phyloP scores from a whole-genome alignment of 2,329 filamentous ascomycete species.

The Elsinoe arachidis region DNA sequence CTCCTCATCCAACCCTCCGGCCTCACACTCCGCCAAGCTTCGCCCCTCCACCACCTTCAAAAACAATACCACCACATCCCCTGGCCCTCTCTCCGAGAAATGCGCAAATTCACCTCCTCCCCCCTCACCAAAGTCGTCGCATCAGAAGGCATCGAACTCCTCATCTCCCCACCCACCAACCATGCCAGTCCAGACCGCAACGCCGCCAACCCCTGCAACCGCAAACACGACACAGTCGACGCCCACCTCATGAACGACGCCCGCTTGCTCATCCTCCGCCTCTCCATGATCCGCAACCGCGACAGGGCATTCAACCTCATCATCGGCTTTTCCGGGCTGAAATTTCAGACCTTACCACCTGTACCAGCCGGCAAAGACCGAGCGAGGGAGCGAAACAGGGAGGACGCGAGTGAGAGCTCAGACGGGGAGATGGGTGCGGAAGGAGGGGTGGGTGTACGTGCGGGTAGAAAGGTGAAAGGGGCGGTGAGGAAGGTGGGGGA shows the following conservation, averaged over 20 bases:
- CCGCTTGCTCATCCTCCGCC: neutral
- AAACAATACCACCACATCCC: neutral
- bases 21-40: neutral
- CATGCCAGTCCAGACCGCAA: neutral
- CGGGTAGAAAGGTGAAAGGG: neutral
- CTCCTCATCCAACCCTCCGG: neutral
- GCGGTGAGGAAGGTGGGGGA: neutral
- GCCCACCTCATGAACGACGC: neutral
- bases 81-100: constrained; percentile 3
- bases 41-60: neutral
- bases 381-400: neutral
- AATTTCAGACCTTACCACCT: constrained; percentile 28
- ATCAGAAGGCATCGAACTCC: constrained; percentile 14
- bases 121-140: constrained; percentile 1
- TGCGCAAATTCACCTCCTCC: constrained; percentile 1
- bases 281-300: constrained; percentile 25
- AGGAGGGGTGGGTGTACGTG: neutral
- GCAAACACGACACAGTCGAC: constrained; percentile 1
- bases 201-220: neutral
- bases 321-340: constrained; percentile 28
- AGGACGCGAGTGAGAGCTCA: neutral
- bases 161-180: neutral
- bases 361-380: neutral
- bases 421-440: neutral
- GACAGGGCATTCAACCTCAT: constrained; percentile 32